Conservation (phyloP, 2,329 filamentous ascomycete species). For the Exserohilum turcica region DNA sequence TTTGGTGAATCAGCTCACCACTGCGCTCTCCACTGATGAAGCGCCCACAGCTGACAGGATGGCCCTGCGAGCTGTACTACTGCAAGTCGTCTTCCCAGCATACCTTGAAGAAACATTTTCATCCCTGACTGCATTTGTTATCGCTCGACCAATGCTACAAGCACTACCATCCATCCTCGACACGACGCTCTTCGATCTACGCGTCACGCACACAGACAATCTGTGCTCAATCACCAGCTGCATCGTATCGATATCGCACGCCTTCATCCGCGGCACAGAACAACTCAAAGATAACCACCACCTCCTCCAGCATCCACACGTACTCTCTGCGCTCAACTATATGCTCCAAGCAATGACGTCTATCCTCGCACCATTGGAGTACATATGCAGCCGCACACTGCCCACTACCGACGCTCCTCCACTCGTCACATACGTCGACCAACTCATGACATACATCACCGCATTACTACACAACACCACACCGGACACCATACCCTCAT, state of each 20-base stretch:
- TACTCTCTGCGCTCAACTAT: constrained; percentile 47
- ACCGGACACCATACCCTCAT: constrained; percentile 23
- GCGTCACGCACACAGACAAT: constrained; percentile 49
- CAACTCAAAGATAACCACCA: constrained; percentile 41
- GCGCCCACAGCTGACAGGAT: constrained; percentile 47
- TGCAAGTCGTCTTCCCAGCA: constrained; percentile 61
- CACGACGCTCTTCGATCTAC: constrained; percentile 54
- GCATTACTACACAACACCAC: constrained; percentile 30
- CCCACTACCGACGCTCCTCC: constrained; percentile 20
- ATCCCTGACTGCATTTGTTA: constrained; percentile 56
- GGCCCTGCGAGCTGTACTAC: constrained; percentile 57
- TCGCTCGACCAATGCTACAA: constrained; percentile 59
- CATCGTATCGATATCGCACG: constrained; percentile 48
- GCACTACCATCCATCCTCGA: constrained; percentile 52
- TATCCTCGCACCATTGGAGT: constrained; percentile 53
- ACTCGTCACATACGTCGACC: constrained; percentile 48
- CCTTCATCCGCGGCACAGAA: constrained; percentile 46
- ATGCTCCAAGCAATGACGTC: constrained; percentile 52
- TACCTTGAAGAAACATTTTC: constrained; percentile 59
- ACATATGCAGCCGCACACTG: constrained; percentile 48
- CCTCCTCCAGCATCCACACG: constrained; percentile 47
- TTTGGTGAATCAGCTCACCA: constrained; percentile 59
- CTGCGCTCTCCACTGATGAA: constrained; percentile 57
- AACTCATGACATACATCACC: constrained; percentile 46
- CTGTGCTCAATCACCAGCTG: constrained; percentile 45